Conservation (phyloP, 148 eudicot species). For the Chenopodium berlandieri region DNA sequence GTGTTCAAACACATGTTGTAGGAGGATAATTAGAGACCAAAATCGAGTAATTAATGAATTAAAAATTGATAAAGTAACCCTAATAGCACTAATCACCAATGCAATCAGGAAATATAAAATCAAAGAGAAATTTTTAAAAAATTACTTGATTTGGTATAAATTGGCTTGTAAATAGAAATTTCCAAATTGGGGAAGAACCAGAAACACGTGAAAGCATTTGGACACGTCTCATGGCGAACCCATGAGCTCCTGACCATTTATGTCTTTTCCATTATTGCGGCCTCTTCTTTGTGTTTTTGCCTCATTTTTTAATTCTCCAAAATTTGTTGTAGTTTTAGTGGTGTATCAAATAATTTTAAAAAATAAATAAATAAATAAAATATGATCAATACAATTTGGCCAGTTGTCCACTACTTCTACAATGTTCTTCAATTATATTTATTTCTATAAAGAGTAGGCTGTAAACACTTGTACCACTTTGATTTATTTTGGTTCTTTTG, state of each 20-base stretch:
- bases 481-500: no score
- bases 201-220: conserved; percentile 31
- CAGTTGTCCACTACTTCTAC: conserved; percentile 4
- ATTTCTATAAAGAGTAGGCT: no score
- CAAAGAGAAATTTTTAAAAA: no score
- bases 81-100: no score
- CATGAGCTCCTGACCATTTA: conserved; percentile 22
- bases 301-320: background rate
- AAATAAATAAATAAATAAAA: no score
- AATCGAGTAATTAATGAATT: no score
- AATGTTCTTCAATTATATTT: background rate
- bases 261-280: conserved; percentile 16
- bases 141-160: conserved; percentile 8
- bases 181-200: conserved; percentile 16
- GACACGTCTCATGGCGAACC: conserved; percentile 33
- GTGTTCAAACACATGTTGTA: no score
- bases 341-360: background rate
- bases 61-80: no score
- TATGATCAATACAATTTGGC: background rate
- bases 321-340: background rate
- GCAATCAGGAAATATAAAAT: no score
- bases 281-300: background rate
- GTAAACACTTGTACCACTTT: no score
- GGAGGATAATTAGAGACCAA: no score
- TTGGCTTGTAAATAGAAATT: background rate